These are phyloP conservation scores for Salix dunnii DNA, from an alignment of 345 rosid species.

Conservation along the genomic window DNA sequence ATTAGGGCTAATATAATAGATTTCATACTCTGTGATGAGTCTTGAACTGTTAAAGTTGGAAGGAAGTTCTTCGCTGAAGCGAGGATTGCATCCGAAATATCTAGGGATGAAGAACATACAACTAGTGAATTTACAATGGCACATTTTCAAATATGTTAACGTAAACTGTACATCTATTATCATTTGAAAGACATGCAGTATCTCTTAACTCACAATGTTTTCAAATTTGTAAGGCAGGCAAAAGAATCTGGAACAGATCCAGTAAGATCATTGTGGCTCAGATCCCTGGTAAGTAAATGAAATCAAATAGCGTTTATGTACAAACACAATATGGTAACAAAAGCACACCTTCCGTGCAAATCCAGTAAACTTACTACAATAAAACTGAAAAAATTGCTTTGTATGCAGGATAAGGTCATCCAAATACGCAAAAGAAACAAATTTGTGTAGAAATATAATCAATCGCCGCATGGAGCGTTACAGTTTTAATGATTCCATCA, in stretches of 20 bases:
- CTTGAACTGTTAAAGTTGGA: constrained; percentile 25
- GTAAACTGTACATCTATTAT: no score
- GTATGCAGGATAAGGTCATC: neutral
- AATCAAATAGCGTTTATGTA: neutral
- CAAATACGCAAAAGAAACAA: neutral
- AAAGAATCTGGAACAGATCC: constrained; percentile 39
- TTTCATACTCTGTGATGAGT: constrained; percentile 47
- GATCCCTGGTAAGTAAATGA: constrained; percentile 41
- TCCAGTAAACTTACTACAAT: neutral
- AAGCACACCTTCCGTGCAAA: neutral
- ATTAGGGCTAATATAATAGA: constrained; percentile 5
- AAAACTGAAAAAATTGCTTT: neutral
- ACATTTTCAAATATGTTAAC: no score
- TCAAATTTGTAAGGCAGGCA: constrained; percentile 31
- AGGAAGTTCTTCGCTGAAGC: constrained; percentile 23
- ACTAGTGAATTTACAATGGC: neutral
- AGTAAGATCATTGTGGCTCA: constrained; percentile 43
- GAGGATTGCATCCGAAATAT: constrained; percentile 50
- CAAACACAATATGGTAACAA: neutral
- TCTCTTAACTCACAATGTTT: constrained; percentile 35
- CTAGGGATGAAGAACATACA: constrained; percentile 27
- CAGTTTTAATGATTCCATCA: neutral
- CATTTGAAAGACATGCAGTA: neutral
- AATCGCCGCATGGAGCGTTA: neutral
- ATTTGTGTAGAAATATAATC: neutral